phyloP scores from a whole-genome alignment of 345 rosid genomes.

The Isatis tinctoria region DNA sequence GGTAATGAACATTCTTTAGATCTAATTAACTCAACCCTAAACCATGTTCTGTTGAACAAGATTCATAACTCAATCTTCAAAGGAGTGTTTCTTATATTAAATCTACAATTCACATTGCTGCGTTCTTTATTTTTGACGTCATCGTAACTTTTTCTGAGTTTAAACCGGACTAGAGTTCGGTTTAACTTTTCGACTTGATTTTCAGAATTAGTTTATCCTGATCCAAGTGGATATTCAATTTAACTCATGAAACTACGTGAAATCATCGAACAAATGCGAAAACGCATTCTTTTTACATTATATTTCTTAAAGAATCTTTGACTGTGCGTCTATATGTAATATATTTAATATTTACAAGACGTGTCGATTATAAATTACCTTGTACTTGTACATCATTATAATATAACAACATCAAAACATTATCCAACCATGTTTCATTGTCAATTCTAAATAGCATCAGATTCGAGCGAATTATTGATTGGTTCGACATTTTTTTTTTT shows the following conservation, averaged over 20 bases:
- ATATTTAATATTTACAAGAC: slow-evolving; percentile 16
- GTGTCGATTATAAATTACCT: slow-evolving; percentile 21
- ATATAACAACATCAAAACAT: slow-evolving; percentile 13
- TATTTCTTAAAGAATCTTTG: slow-evolving; percentile 17
- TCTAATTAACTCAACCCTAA: no score
- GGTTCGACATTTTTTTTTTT: slow-evolving; percentile 29
- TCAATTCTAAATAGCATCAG: slow-evolving; percentile 31
- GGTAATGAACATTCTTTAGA: no score
- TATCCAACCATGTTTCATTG: slow-evolving; percentile 29
- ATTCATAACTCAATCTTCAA: background rate
- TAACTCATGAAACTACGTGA: background rate
- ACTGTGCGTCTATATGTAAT: background rate
- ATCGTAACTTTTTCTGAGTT: no score
- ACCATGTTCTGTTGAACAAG: no score
- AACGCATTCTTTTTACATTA: background rate
- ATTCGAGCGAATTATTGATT: slow-evolving; percentile 33
- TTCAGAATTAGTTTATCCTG: background rate
- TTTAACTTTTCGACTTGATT: background rate
- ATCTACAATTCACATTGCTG: no score
- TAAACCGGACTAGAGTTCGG: background rate
- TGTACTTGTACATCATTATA: slow-evolving; percentile 21
- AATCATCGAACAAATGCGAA: slow-evolving; percentile 3
- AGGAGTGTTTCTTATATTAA: background rate
- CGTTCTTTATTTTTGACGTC: no score
- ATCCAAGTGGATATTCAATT: background rate